Conservation (phyloP, 768 basidiomycete species). For the Phanerochaete sordida region DNA sequence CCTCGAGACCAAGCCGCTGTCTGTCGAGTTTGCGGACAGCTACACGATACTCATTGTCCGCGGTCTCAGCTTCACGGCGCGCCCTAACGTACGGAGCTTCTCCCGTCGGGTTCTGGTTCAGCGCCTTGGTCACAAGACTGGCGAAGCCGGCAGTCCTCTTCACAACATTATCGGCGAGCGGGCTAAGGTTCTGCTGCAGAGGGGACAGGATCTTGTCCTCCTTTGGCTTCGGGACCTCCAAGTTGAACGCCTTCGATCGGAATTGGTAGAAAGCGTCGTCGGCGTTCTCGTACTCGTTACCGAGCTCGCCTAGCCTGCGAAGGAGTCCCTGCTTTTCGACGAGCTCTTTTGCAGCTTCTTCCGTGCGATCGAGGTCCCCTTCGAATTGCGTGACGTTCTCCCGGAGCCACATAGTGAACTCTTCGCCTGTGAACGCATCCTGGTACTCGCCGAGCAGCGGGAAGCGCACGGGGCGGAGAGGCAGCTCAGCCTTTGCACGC, state of each 20-base stretch:
- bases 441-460: conserved; percentile 81
- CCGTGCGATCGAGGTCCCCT: conserved; percentile 74
- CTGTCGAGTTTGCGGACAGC: conserved; percentile 81
- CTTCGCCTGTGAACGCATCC: conserved; percentile 86
- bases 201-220: conserved; percentile 23
- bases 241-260: conserved; percentile 70
- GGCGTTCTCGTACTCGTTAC: conserved; percentile 74
- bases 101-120: conserved; percentile 41
- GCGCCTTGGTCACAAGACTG: conserved; percentile 69
- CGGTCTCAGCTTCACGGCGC: conserved; percentile 74
- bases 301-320: conserved; percentile 77
- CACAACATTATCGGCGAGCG: conserved; percentile 52
- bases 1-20: conserved; percentile 82
- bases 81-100: conserved; percentile 72
- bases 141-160: conserved; percentile 70
- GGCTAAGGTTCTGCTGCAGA: conserved; percentile 31
- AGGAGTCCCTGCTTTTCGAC: conserved; percentile 52
- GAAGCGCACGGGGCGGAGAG: conserved; percentile 67
- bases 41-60: conserved; percentile 76
- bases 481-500: conserved; percentile 70
- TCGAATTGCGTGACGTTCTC: conserved; percentile 75
- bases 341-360: conserved; percentile 59
- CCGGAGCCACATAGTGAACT: conserved; percentile 82
- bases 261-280: conserved; percentile 86
- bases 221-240: conserved; percentile 35